A percentile compares a stretch with the other conserved stretches of the same genome.
These are phyloP conservation scores for Aspergillus funiculosus DNA, from an alignment of 495 filamentous ascomycete genomes.

Conservation along the genomic window DNA sequence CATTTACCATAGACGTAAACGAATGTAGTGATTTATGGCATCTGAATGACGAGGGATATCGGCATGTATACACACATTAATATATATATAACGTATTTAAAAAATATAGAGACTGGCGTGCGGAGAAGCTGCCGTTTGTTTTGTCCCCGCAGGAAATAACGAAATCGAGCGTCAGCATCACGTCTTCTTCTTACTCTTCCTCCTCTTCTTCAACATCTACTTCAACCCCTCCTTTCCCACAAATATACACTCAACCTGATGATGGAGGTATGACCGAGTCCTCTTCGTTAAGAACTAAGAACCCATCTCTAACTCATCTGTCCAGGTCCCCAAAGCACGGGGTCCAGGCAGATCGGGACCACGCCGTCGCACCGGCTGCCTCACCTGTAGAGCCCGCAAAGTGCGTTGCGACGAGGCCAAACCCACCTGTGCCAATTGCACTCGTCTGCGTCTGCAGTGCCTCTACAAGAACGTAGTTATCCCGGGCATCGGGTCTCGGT, in stretches of 20 bases:
- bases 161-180: too few relatives aligned
- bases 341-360: slow-evolving; percentile 38
- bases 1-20: too few relatives aligned
- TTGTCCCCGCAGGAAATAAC: slow-evolving; percentile 5
- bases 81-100: too few relatives aligned
- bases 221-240: too few relatives aligned
- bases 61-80: too few relatives aligned
- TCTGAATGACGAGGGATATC: neutral
- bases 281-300: neutral
- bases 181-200: neutral
- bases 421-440: slow-evolving; percentile 37
- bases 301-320: neutral
- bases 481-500: slow-evolving; percentile 16
- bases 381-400: slow-evolving; percentile 43
- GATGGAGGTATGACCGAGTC: slow-evolving; percentile 13
- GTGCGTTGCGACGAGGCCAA: slow-evolving; percentile 42
- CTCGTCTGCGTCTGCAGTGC: slow-evolving; percentile 33
- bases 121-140: too few relatives aligned
- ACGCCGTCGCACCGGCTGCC: slow-evolving; percentile 40
- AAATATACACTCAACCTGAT: too few relatives aligned
- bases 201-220: neutral
- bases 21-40: too few relatives aligned
- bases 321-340: slow-evolving; percentile 29
- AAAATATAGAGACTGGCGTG: too few relatives aligned
- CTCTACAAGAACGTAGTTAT: slow-evolving; percentile 24